Base-by-base conservation (phyloP, 768 basidiomycete genomes). In the Podaxis mareebaensis region DNA sequence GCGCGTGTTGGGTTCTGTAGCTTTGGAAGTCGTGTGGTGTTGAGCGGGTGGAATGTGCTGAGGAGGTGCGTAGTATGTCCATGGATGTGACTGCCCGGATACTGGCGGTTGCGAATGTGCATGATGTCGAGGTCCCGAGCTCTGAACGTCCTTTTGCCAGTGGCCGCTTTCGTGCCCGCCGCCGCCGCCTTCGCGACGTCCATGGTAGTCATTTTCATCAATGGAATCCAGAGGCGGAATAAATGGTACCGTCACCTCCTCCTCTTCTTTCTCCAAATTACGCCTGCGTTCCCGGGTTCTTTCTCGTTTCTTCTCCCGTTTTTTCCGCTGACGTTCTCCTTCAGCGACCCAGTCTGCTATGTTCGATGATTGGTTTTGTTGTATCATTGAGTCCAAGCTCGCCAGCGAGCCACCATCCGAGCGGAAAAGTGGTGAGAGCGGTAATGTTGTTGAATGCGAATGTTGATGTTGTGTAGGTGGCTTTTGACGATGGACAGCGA, bases 251-350 rank as follows among this genome's bases (percentile, higher is more conserved):
- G 26, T n/a, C 3, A 58, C 56, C 7, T 42, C 42, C 17, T 28
- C 42, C 17, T 44, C 22, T 15, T 58, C 56, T n/a, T 58, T 24
- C 10, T 15, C 56, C 26, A 12, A 7, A 26, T 13, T 11, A 49
- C 53, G 28, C 58, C 17, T 13, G 33, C 53, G 2, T 60, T 51
- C 6, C 57, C 36, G 3, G 13, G 28, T 33, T 17, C 22, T 28
- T 26, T 46, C 22, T 12, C n/a, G n/a, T 58, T 28, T 44, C 38
- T n/a, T 46, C 49, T 66, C 51, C 15, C 57, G 42, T 46, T 59
- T 54, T 24, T 13, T 49, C 52, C 20, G 51, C 53, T 60, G 48
- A 17, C 30, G 17, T 38, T 63, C 44, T 48, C 53, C 63, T 8
- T 36, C 24, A 30, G 26, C 48, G 40, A n/a, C 15, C 30, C n/a